A percentile compares a stretch with the other conserved stretches of the same genome.
These are phyloP conservation scores for Xylaria bambusicola DNA, from an alignment of 495 filamentous ascomycete species.

Conservation along the genomic window DNA sequence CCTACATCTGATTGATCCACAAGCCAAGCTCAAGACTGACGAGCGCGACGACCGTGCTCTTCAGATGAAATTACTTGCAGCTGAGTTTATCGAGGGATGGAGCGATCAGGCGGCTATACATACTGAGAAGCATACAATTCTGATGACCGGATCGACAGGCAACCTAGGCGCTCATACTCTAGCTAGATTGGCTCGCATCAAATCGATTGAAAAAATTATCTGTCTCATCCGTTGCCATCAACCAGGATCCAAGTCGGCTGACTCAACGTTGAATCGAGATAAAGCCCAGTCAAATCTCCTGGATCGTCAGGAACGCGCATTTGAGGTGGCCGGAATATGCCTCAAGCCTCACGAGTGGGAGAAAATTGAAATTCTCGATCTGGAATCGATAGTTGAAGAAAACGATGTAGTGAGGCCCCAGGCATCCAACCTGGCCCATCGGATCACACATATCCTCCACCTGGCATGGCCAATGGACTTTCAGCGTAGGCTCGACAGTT, in stretches of 20 bases:
- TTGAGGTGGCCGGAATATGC: neutral
- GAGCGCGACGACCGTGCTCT: neutral
- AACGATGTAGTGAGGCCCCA: neutral
- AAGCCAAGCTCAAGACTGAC: neutral
- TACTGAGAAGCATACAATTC: constrained; percentile 17
- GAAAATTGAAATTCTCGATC: constrained; percentile 1
- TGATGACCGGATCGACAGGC: constrained; percentile 42
- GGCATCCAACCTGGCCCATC: neutral
- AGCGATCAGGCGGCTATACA: neutral
- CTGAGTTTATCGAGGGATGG: neutral
- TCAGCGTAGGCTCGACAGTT: constrained; percentile 30
- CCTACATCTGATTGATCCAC: neutral
- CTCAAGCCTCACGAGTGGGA: neutral
- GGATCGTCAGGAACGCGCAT: neutral
- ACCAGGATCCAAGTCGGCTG: neutral
- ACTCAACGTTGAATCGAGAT: neutral
- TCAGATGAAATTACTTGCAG: neutral
- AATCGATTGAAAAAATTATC: constrained; percentile 23
- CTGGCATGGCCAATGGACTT: constrained; percentile 47
- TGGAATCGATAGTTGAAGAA: neutral
- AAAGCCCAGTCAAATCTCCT: neutral
- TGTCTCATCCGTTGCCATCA: constrained; percentile 21
- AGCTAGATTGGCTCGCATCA: constrained; percentile 4
- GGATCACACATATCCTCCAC: constrained; percentile 43
- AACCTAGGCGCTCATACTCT: constrained; percentile 30